Conservation (phyloP, 108 stramenopile species). For the Epipyxis sp. region DNA sequence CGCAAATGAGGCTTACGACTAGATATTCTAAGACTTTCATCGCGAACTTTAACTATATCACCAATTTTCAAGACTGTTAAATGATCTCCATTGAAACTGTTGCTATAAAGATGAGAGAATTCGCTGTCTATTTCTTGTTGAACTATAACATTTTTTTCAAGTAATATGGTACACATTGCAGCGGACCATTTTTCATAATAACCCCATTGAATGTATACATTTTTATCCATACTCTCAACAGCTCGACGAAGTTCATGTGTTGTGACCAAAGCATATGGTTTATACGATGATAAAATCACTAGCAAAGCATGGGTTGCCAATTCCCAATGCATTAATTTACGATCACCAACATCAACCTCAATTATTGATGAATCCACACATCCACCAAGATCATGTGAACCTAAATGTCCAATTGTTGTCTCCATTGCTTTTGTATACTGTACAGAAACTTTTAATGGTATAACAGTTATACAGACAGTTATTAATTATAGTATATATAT, state of each 20-base stretch:
- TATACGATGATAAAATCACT: not conserved
- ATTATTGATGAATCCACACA: no score
- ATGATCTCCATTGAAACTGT: no score
- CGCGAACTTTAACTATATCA: not conserved
- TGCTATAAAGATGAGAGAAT: no score
- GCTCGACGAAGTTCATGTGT: conserved; percentile 11
- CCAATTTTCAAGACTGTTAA: not conserved
- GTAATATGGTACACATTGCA: conserved; percentile 8
- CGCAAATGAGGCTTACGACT: not conserved
- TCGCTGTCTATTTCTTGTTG: not conserved
- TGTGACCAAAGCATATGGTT: not conserved
- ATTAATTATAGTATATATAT: no score
- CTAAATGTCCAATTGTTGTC: no score
- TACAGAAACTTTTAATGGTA: no score
- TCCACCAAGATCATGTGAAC: no score
- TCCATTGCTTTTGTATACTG: no score
- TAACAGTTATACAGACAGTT: no score
- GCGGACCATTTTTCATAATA: conserved; percentile 20
- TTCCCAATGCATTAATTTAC: conserved; percentile 4
- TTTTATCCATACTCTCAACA: not conserved
- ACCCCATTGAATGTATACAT: not conserved
- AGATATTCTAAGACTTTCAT: not conserved
- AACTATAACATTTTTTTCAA: not conserved
- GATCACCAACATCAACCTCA: not conserved
- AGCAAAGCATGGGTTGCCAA: conserved; percentile 7